phyloP scores from a whole-genome alignment of 139 green algal species.

The Tetradesmus obliquus region DNA sequence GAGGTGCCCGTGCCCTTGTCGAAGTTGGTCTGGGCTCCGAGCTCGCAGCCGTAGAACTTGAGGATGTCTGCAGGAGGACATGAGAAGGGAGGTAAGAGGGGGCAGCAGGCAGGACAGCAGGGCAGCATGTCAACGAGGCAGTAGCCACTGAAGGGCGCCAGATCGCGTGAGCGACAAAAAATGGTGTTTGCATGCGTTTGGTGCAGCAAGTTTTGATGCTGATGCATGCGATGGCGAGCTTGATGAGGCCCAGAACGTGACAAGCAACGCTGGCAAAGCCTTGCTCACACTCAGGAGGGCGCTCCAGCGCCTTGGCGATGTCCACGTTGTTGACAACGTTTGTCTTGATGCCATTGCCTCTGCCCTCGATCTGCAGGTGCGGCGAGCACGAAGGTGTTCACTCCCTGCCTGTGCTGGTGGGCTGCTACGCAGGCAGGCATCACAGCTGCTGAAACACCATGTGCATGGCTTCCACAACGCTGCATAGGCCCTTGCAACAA shows the following conservation, averaged over 20 bases:
- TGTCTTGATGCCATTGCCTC: slow-evolving; percentile 99
- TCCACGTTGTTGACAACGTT: slow-evolving; percentile 99
- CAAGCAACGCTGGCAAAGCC: neutral
- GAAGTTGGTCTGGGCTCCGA: slow-evolving; percentile 97
- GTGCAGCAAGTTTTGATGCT: neutral
- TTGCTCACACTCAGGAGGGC: slow-evolving; percentile 89
- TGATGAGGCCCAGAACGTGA: neutral
- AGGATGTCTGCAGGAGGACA: slow-evolving; percentile 81
- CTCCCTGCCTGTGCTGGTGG: neutral
- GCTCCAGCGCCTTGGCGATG: slow-evolving; percentile 96
- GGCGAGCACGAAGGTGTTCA: neutral
- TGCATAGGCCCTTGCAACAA: neutral
- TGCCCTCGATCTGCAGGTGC: slow-evolving; percentile 90
- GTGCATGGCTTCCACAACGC: neutral
- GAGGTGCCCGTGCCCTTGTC: slow-evolving; percentile 90
- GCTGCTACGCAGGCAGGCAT: neutral
- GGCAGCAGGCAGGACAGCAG: neutral
- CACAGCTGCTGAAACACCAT: neutral
- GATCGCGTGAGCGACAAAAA: neutral
- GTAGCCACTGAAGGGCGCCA: neutral
- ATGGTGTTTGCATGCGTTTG: neutral
- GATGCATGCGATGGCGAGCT: neutral
- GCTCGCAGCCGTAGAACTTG: slow-evolving; percentile 98
- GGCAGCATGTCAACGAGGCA: neutral
- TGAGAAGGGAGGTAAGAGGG: neutral